Evolutionary conservation across 1,284 basidiomycete genomes (phyloP), one percentile per base, ranked within the genome.

Genomic region (Papiliotrema terrestris): DNA sequence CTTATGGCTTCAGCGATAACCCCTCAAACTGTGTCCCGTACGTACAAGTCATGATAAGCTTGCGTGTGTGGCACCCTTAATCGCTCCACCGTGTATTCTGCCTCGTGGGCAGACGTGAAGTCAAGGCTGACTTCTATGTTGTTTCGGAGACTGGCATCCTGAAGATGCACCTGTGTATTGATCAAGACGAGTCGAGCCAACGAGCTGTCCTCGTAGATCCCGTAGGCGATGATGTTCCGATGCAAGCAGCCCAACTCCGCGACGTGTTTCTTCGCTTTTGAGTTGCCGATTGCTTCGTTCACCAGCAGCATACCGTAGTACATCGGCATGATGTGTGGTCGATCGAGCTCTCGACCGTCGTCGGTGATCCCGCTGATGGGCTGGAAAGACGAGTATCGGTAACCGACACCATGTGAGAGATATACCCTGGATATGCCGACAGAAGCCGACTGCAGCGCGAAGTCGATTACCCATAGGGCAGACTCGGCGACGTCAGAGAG

Each of bases 401-500:
- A 80, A 0, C 80, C 80, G 41, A 80, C 66, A 23, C 65, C 79
- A 55, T 80, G 70, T 55, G 80, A 79, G 71, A 78, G 80, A 66
- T 73, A 74, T 2, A 76, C 46, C 43, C 77, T 67, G 8, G 58
- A 49, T 32, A 80, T 73, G 8, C 78, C 78, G 2, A 78, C 56
- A n/a, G 71, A 66, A 1, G 78, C 73, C 1, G 78, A 75, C 55
- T 76, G 84, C 4, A 88, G 72, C 0, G 80, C 75, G 64, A 87
- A 86, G 66, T 88, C 86, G 56, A 86, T 73, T 1, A 80, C 78
- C 86, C 86, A 87, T 20, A 88, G 70, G 15, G 84, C 83, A 1
- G 85, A 84, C 35, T 86, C 86, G 9, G 82, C 87, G 1, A 82
- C 82, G 63, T 88, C 84, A 67, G 84, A 85, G 14, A 86, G 82